phyloP scores from a whole-genome alignment of 805 yeast genomes.

The Metschnikowia gelsemii region DNA sequence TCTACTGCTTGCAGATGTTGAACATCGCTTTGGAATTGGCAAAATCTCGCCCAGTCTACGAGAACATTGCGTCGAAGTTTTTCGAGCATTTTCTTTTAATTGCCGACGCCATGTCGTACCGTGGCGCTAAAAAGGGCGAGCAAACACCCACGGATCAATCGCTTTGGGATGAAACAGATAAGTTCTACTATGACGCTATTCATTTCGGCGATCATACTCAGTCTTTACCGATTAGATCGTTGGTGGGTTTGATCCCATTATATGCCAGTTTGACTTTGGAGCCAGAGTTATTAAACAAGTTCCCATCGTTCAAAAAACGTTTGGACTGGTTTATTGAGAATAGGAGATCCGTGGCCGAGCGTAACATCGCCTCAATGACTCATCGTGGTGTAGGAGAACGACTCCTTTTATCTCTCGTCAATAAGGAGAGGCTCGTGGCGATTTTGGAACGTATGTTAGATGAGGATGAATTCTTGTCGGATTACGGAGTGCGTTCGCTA shows the following conservation, averaged over 20 bases:
- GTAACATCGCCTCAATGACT: conserved; percentile 85
- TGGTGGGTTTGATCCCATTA: conserved; percentile 88
- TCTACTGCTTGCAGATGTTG: conserved; percentile 85
- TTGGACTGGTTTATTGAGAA: conserved; percentile 81
- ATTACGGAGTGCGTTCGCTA: conserved; percentile 82
- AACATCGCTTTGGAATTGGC: conserved; percentile 90
- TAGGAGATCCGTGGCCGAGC: conserved; percentile 62
- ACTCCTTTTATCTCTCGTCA: conserved; percentile 72
- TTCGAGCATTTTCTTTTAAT: conserved; percentile 89
- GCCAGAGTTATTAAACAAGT: conserved; percentile 72
- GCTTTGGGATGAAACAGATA: conserved; percentile 86
- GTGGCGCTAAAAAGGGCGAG: conserved; percentile 41
- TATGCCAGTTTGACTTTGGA: conserved; percentile 88
- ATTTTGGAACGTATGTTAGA: conserved; percentile 80
- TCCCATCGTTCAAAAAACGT: conserved; percentile 80
- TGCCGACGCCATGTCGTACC: conserved; percentile 89
- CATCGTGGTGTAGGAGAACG: conserved; percentile 81
- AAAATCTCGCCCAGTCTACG: conserved; percentile 79
- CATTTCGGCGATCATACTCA: conserved; percentile 70
- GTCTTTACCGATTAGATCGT: conserved; percentile 79
- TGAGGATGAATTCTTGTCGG: conserved; percentile 80
- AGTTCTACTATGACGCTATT: conserved; percentile 88
- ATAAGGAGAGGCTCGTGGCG: conserved; percentile 72
- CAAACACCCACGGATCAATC: conserved; percentile 53
- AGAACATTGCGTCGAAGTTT: conserved; percentile 90